Conservation (phyloP, 2,329 filamentous ascomycete genomes). For the Neofusicoccum sp. region DNA sequence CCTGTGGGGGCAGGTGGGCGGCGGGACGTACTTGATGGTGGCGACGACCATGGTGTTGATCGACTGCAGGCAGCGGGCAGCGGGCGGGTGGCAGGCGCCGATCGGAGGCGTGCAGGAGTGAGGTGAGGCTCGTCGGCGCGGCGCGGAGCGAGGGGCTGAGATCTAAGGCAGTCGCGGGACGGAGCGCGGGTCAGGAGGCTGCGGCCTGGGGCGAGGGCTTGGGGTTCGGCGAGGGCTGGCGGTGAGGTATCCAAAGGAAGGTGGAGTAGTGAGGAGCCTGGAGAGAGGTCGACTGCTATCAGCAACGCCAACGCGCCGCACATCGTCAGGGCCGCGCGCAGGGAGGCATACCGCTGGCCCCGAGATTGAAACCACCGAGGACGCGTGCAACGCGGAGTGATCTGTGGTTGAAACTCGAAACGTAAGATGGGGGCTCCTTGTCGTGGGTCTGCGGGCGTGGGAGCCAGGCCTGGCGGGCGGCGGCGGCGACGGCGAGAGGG, state of each 20-base stretch:
- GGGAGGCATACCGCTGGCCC: conserved; percentile 32
- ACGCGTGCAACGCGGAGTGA: conserved; percentile 36
- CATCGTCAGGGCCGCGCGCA: conserved; percentile 20
- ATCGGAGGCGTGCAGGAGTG: conserved; percentile 21
- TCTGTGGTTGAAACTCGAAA: conserved; percentile 39
- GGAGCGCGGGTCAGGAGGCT: background rate
- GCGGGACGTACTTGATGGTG: conserved; percentile 40
- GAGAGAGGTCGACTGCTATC: conserved; percentile 26
- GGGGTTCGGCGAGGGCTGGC: background rate
- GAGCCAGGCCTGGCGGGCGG: conserved; percentile 1
- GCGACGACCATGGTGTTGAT: conserved; percentile 38
- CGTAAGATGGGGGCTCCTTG: conserved; percentile 18
- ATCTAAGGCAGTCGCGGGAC: conserved; percentile 20
- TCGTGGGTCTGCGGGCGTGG: conserved; percentile 7
- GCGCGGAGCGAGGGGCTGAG: conserved; percentile 21
- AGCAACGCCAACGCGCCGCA: conserved; percentile 24
- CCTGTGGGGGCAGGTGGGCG: background rate
- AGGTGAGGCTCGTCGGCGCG: conserved; percentile 17
- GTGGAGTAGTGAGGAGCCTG: conserved; percentile 32
- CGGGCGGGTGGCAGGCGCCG: conserved; percentile 15
- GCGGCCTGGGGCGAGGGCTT: background rate
- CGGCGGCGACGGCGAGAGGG: conserved; percentile 9
- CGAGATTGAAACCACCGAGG: conserved; percentile 24
- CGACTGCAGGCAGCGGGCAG: conserved; percentile 4
- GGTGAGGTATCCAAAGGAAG: conserved; percentile 36